Base-by-base conservation (phyloP, 176 grass and related monocot genomes). In the Stipa capillata region DNA sequence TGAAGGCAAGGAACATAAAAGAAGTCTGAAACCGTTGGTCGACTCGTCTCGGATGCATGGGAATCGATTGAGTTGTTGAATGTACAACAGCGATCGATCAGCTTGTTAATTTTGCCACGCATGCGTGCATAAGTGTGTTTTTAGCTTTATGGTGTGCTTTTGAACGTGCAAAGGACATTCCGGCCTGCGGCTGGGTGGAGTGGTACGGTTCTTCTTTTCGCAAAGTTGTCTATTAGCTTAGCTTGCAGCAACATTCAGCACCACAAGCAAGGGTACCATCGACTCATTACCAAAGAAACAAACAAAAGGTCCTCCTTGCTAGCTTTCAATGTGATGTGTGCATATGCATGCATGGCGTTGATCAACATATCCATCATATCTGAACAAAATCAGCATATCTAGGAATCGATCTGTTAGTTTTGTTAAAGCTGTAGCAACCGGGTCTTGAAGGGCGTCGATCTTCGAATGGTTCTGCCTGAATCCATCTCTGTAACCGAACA, bases 331-430 rank as follows among this genome's bases (percentile, higher is more conserved):
- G 66, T 6, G 24, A 69, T 62, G 15, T 29, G 18, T 63, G 59
- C 59, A n/a, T n/a, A 32, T 63, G 59, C 41, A 70, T 70, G 66
- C 66, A 70, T 70, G 66, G 66, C 66, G 47, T 31, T 70, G 66
- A 70, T 47, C 66, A 69, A 45, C 23, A 10, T 13, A 29, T 48
- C n/a, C 66, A 70, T 70, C 41, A 69, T 69, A 50, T 5, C 47
- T 18, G n/a, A n/a, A n/a, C n/a, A n/a, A n/a, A n/a, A n/a, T n/a
- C n/a, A n/a, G n/a, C n/a, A n/a, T n/a, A n/a, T n/a, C n/a, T n/a
- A n/a, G n/a, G n/a, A n/a, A n/a, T n/a, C n/a, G n/a, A n/a, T n/a
- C n/a, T n/a, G n/a, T n/a, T n/a, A n/a, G n/a, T n/a, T n/a, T n/a
- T n/a, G n/a, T n/a, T n/a, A n/a, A n/a, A n/a, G n/a, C n/a, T n/a